Evolutionary conservation across 2,329 filamentous ascomycete species (phyloP).

Genomic region (Paradendryphiella salina): DNA sequence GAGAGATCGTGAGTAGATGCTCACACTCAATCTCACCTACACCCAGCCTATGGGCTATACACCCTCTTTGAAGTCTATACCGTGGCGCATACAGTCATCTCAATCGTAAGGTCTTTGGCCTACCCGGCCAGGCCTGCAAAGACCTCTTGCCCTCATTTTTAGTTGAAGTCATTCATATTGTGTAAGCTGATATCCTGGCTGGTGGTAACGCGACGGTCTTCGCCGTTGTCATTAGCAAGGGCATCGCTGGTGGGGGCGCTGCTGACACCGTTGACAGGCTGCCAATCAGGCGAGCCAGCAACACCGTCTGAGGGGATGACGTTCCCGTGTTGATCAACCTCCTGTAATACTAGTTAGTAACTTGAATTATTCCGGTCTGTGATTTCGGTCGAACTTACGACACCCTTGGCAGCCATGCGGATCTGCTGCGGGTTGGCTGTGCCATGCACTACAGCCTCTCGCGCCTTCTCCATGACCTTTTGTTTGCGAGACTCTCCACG

Average conservation of each 20-base stretch:
- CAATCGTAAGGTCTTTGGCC: constrained; percentile 1
- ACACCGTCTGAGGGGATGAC: constrained; percentile 56
- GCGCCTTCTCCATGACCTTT: constrained; percentile 67
- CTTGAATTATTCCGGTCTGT: background rate
- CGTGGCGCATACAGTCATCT: constrained; percentile 1
- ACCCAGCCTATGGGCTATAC: background rate
- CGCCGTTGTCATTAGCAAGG: constrained; percentile 22
- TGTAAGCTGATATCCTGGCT: constrained; percentile 65
- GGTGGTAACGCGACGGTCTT: constrained; percentile 46
- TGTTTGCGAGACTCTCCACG: constrained; percentile 70
- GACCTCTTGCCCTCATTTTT: background rate
- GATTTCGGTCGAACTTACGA: constrained; percentile 39
- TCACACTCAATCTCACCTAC: constrained; percentile 11
- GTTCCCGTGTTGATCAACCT: constrained; percentile 60
- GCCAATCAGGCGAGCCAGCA: constrained; percentile 30
- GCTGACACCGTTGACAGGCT: constrained; percentile 26
- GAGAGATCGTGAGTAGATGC: constrained; percentile 4
- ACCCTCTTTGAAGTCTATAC: constrained; percentile 2
- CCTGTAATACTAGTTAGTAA: constrained; percentile 26
- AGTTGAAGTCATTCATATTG: constrained; percentile 53
- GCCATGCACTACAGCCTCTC: constrained; percentile 66
- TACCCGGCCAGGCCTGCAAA: background rate
- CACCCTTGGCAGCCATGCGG: constrained; percentile 65
- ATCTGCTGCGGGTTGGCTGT: constrained; percentile 64
- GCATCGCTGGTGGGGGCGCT: constrained; percentile 22